Base-by-base conservation (phyloP, 1,139 yeast genomes). In the Geotrichum restrictum region DNA sequence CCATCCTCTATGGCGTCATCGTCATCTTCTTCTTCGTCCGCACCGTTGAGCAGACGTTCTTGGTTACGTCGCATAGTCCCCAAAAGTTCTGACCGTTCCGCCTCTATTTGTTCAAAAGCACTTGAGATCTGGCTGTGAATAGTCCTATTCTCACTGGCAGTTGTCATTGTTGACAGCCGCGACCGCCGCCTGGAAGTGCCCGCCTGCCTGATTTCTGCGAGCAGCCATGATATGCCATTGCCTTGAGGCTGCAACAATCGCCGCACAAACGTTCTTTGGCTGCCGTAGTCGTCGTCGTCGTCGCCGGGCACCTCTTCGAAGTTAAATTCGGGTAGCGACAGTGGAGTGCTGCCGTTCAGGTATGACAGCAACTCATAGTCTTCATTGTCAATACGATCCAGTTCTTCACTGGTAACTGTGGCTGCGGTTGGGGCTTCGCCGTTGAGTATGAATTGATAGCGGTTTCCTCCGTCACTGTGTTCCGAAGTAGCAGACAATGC, bases 151-250 rank as follows among this genome's bases (percentile, higher is more conserved):
- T 46, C 33, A 13, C 21, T 41, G 2, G 49, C 49, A 18, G 45
- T 13, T 3, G 44, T 46, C 49, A 46, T 46, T 22, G 51, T 48
- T 14, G 46, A 41, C 34, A 48, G 22, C n/a, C 45, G 31, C 21
- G 51, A 41, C 37, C 45, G 38, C 32, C 51, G 45, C 29, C 33
- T 39, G 6, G 29, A 14, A 14, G 21, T 14, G 2, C 22, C 36
- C 8, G 45, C 37, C 6, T 41, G 46, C 13, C 51, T 22, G 2
- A 48, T 40, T 24, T 48, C 51, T 5, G 51, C 51, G 3, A 48
- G 22, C 3, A 48, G 41, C 46, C 51, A 34, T 3, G 51, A 41
- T 5, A 34, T 19, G 7, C 51, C 51, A n/a, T 41, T 42, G 21
- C 16, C 40, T 19, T 42, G 46, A 11, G 46, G 46, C 33, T 48